Evolutionary conservation across 2,329 filamentous ascomycete species (phyloP).

Genomic region (Lomentospora prolificans): DNA sequence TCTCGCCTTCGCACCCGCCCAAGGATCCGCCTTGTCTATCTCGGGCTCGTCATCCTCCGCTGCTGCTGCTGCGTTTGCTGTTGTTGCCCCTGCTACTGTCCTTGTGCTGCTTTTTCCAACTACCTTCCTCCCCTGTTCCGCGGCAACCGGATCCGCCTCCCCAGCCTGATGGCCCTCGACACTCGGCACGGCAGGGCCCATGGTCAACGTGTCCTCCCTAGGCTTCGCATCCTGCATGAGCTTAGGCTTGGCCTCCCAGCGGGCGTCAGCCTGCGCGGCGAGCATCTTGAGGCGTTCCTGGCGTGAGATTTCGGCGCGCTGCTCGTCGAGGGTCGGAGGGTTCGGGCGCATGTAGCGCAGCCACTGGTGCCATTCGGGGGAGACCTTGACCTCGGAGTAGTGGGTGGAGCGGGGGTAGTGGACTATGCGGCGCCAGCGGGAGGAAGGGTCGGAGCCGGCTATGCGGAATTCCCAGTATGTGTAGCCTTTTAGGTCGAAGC

Average conservation of each 20-base stretch:
- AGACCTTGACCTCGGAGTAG: constrained; percentile 44
- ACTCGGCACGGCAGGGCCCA: constrained; percentile 8
- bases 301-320: constrained; percentile 41
- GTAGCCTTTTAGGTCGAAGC: constrained; percentile 55
- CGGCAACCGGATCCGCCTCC: neutral
- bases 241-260: constrained; percentile 52
- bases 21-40: constrained; percentile 37
- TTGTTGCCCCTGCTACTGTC: neutral
- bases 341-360: constrained; percentile 47
- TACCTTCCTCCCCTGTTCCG: constrained; percentile 8
- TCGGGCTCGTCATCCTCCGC: constrained; percentile 7
- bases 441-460: constrained; percentile 22
- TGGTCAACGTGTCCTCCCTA: constrained; percentile 12
- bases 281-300: constrained; percentile 43
- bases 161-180: constrained; percentile 6
- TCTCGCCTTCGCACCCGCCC: constrained; percentile 41
- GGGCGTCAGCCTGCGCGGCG: constrained; percentile 51
- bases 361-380: constrained; percentile 61
- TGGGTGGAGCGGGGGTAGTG: constrained; percentile 45
- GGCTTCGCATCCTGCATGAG: constrained; percentile 29
- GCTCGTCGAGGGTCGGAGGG: constrained; percentile 48
- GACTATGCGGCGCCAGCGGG: constrained; percentile 52
- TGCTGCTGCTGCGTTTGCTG: neutral
- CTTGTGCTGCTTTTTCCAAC: constrained; percentile 3
- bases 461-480: constrained; percentile 59